Evolutionary conservation across 108 stramenopile species (phyloP).

Genomic region (Pseudonitzschia pungens): DNA sequence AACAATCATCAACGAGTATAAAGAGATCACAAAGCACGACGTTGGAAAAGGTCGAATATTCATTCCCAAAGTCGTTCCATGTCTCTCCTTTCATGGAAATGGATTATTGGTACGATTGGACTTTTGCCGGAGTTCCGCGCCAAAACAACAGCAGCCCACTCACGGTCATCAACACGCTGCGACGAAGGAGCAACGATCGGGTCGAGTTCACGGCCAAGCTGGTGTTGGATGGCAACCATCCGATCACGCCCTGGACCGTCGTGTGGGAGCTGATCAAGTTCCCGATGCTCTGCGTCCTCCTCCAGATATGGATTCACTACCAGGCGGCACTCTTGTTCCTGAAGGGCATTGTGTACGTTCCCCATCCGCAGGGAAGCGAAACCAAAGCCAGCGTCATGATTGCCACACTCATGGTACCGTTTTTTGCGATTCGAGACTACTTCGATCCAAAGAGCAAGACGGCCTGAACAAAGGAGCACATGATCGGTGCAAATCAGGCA

Average conservation of each 20-base stretch:
- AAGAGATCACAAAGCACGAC: not conserved
- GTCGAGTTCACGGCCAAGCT: constrained; percentile 27
- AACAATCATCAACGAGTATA: not conserved
- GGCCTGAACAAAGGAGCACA: not conserved
- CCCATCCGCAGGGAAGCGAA: constrained; percentile 79
- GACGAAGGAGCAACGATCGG: constrained; percentile 9
- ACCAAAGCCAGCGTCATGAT: constrained; percentile 65
- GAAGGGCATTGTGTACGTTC: constrained; percentile 76
- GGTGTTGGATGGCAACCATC: constrained; percentile 5
- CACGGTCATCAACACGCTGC: constrained; percentile 22
- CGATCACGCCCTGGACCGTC: constrained; percentile 45
- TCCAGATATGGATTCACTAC: constrained; percentile 90
- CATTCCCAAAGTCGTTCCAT: constrained; percentile 88
- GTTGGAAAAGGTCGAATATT: constrained; percentile 12
- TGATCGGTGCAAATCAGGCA: too few relatives aligned
- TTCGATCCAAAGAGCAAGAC: constrained; percentile 15
- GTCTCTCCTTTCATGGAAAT: constrained; percentile 99
- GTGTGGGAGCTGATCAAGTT: constrained; percentile 53
- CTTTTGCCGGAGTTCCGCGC: constrained; percentile 43
- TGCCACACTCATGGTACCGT: constrained; percentile 60
- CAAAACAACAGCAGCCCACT: constrained; percentile 5
- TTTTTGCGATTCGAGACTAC: constrained; percentile 57
- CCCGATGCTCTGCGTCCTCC: constrained; percentile 73
- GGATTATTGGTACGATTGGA: constrained; percentile 93
- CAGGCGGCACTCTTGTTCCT: constrained; percentile 72